phyloP scores from a whole-genome alignment of 2,329 filamentous ascomycete genomes.

The Epichloe coenophiala region DNA sequence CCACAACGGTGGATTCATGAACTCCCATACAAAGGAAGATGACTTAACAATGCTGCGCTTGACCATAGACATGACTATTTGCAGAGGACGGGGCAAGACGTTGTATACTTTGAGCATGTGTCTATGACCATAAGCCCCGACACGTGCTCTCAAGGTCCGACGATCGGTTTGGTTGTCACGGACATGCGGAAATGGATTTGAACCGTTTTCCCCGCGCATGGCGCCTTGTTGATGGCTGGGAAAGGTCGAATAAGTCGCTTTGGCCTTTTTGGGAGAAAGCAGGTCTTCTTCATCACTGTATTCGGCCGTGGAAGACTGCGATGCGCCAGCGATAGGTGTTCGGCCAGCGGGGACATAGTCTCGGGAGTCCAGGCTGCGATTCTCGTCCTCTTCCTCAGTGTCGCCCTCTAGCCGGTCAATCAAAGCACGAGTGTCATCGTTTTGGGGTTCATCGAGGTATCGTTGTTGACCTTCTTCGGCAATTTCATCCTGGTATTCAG shows the following conservation, averaged over 20 bases:
- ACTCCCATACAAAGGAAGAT: conserved; percentile 63
- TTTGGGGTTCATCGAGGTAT: conserved; percentile 29
- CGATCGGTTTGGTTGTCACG: conserved; percentile 29
- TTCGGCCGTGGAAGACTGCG: conserved; percentile 33
- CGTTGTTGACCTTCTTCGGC: conserved; percentile 46
- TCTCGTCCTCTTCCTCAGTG: conserved; percentile 24
- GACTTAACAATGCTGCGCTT: conserved; percentile 29
- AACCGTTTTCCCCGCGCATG: conserved; percentile 27
- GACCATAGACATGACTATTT: conserved; percentile 18
- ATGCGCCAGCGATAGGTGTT: conserved; percentile 38
- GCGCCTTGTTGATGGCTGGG: conserved; percentile 16
- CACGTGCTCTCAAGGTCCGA: conserved; percentile 15
- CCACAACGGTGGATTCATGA: conserved; percentile 98
- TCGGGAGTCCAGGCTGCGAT: conserved; percentile 28
- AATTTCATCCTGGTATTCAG: conserved; percentile 44
- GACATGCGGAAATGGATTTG: conserved; percentile 50
- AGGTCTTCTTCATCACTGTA: conserved; percentile 31
- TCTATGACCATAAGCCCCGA: conserved; percentile 12
- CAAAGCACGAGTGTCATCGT: conserved; percentile 31
- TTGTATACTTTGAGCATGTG: conserved; percentile 17
- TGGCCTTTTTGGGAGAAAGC: conserved; percentile 19
- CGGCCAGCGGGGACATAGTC: conserved; percentile 41
- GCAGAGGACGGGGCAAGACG: conserved; percentile 29
- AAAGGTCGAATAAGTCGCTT: conserved; percentile 12
- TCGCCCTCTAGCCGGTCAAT: conserved; percentile 25